A percentile compares a stretch with the other conserved stretches of the same genome.
Evolutionary conservation across 768 basidiomycete genomes (phyloP).

Genomic region (Russula sp.): DNA sequence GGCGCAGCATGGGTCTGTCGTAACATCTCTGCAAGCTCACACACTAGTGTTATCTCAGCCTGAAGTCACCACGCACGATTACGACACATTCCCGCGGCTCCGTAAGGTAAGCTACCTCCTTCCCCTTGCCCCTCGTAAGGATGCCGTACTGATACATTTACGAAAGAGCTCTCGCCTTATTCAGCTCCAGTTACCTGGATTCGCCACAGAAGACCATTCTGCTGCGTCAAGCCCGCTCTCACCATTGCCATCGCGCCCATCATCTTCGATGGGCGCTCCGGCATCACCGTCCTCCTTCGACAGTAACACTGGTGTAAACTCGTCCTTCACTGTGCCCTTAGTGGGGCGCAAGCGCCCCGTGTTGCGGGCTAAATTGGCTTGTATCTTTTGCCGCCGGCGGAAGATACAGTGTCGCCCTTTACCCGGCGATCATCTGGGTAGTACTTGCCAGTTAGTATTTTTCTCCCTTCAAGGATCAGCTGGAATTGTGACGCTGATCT

Average conservation of each 20-base stretch:
- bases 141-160: conserved; percentile 14
- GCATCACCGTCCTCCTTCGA: not conserved
- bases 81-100: conserved; percentile 26
- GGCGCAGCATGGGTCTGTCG: conserved; percentile 11
- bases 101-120: conserved; percentile 17
- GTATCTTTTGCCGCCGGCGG: conserved; percentile 28
- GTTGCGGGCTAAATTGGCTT: conserved; percentile 24
- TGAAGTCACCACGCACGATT: conserved; percentile 18
- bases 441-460: conserved; percentile 23
- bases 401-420: conserved; percentile 27
- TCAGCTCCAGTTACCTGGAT: conserved; percentile 17
- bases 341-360: conserved; percentile 27
- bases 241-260: conserved; percentile 20
- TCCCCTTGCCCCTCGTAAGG: not conserved
- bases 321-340: conserved; percentile 22
- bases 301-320: conserved; percentile 1
- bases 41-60: conserved; percentile 13
- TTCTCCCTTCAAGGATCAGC: not conserved
- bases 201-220: conserved; percentile 19
- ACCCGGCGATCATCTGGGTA: conserved; percentile 9
- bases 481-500: not conserved
- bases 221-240: conserved; percentile 26
- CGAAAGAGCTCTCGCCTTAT: not conserved
- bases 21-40: conserved; percentile 18
- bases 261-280: conserved; percentile 25